Percentiles rank a stretch among this genome's conserved stretches.
Evolutionary conservation across 192 early-diverging fungal species (phyloP).

Genomic region (Podila epicladia): DNA sequence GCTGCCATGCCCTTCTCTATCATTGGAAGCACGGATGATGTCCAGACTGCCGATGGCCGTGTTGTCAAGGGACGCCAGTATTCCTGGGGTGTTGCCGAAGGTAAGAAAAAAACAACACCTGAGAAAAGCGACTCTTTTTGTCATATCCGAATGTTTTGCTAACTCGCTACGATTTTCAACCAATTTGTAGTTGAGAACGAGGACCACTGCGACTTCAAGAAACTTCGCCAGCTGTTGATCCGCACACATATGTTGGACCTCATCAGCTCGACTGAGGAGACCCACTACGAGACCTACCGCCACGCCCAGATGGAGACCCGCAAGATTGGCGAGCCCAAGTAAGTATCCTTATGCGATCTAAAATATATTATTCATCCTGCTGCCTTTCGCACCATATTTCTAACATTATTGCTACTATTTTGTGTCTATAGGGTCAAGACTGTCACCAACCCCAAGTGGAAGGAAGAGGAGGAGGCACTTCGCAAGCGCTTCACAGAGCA

Average conservation of each 20-base stretch:
- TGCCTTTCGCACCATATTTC: neutral
- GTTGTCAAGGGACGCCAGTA: slow-evolving; percentile 96
- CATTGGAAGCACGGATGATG: slow-evolving; percentile 91
- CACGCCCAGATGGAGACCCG: slow-evolving; percentile 88
- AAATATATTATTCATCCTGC: neutral
- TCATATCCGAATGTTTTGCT: neutral
- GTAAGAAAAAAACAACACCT: neutral
- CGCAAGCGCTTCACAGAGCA: slow-evolving; percentile 98
- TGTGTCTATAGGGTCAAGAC: slow-evolving; percentile 67
- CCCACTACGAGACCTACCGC: slow-evolving; percentile 96
- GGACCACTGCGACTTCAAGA: slow-evolving; percentile 97
- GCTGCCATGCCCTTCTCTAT: slow-evolving; percentile 96
- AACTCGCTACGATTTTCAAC: neutral
- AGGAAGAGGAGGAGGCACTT: slow-evolving; percentile 96
- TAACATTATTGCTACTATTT: neutral
- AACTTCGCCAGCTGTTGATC: slow-evolving; percentile 95
- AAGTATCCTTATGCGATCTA: slow-evolving; percentile 14
- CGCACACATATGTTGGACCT: slow-evolving; percentile 98
- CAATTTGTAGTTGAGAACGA: slow-evolving; percentile 88
- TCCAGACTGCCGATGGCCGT: slow-evolving; percentile 83
- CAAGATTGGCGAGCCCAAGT: slow-evolving; percentile 88
- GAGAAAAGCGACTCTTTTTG: neutral
- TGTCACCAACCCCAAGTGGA: slow-evolving; percentile 93
- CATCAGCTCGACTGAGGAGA: slow-evolving; percentile 92
- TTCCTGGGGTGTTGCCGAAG: slow-evolving; percentile 97